These are phyloP conservation scores for Jacaranda copaia DNA, from an alignment of 257 asterid species.

Conservation along the genomic window DNA sequence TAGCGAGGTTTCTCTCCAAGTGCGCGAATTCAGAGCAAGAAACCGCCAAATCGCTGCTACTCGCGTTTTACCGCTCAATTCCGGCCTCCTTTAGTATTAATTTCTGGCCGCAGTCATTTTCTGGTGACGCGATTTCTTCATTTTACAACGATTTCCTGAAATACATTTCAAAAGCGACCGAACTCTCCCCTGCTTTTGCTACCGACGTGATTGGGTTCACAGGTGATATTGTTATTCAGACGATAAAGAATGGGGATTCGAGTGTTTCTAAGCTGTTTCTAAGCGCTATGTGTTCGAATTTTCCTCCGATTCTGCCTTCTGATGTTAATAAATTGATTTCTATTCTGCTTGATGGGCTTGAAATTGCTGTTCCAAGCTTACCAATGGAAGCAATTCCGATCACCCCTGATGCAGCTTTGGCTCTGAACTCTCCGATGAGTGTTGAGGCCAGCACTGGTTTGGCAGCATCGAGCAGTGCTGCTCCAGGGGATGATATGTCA, in stretches of 20 bases:
- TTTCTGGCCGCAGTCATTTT: conserved; percentile 70
- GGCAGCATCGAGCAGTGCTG: conserved; percentile 47
- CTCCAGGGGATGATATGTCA: conserved; percentile 49
- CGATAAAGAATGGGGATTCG: conserved; percentile 51
- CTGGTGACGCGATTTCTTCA: conserved; percentile 48
- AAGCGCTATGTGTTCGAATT: conserved; percentile 66
- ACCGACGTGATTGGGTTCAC: conserved; percentile 75
- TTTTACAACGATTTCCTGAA: conserved; percentile 51
- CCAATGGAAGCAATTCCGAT: conserved; percentile 50
- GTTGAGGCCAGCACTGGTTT: conserved; percentile 44
- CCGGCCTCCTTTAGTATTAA: conserved; percentile 48
- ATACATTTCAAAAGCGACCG: conserved; percentile 63
- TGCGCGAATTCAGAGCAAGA: conserved; percentile 48
- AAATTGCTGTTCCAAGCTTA: conserved; percentile 56
- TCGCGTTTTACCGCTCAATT: conserved; percentile 61
- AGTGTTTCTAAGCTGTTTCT: conserved; percentile 62
- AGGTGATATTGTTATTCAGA: conserved; percentile 73
- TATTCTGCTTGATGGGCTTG: conserved; percentile 71
- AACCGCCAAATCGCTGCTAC: conserved; percentile 53
- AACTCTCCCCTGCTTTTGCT: conserved; percentile 64
- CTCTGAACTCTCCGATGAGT: conserved; percentile 61
- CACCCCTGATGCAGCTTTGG: conserved; percentile 53
- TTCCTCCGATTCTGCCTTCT: conserved; percentile 73
- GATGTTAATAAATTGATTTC: conserved; percentile 76
- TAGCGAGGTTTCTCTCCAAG: conserved; percentile 62